Percentiles rank a stretch among this genome's conserved stretches.
These are phyloP conservation scores for Saksenaea vasiformis DNA, from an alignment of 371 early-diverging fungal genomes.

Conservation along the genomic window DNA sequence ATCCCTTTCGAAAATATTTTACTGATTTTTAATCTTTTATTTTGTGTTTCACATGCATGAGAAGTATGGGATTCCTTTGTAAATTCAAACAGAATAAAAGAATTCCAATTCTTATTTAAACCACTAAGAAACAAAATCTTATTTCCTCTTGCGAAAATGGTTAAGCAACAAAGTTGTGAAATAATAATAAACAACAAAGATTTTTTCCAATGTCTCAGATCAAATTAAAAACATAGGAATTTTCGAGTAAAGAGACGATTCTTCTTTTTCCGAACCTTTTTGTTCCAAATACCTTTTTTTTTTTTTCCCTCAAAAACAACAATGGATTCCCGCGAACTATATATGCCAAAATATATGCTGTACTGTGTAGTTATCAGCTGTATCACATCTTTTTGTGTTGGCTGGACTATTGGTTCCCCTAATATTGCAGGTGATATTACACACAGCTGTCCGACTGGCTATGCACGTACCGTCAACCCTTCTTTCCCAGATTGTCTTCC, in stretches of 20 bases:
- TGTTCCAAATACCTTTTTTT: constrained; percentile 1
- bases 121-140: not conserved
- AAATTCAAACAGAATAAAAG: too few species aligned
- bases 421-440: constrained; percentile 41
- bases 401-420: constrained; percentile 49
- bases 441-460: constrained; percentile 28
- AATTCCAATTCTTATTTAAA: too few species aligned
- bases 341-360: constrained; percentile 41
- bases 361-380: constrained; percentile 39
- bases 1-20: constrained; percentile 31
- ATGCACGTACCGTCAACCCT: constrained; percentile 14
- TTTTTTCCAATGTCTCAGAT: constrained; percentile 4
- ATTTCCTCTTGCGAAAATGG: not conserved
- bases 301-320: not conserved
- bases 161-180: not conserved
- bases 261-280: not conserved
- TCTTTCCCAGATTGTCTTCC: constrained; percentile 32
- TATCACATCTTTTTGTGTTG: constrained; percentile 38
- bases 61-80: too few species aligned
- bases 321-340: constrained; percentile 44
- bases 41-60: not conserved
- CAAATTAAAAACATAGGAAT: not conserved
- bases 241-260: not conserved
- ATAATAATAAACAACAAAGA: not conserved
- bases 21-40: constrained; percentile 23